Conservation (phyloP, 1,284 basidiomycete genomes). For the Trametes polyzona region DNA sequence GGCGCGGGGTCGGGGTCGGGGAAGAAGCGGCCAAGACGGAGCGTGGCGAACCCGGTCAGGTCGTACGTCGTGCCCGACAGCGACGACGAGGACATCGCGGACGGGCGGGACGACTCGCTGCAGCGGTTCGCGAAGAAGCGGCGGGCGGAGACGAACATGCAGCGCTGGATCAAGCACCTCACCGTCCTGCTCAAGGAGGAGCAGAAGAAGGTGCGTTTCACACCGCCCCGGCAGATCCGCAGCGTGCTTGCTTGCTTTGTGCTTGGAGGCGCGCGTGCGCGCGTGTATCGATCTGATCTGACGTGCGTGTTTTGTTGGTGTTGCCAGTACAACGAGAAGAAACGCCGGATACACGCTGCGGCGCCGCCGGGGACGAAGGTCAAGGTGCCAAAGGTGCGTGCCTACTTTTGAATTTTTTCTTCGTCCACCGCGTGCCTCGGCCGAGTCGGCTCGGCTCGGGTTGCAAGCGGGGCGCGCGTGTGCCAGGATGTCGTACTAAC, state of each 20-base stretch:
- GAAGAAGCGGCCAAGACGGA: conserved; percentile 59
- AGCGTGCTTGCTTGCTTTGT: neutral
- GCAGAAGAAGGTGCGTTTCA: conserved; percentile 58
- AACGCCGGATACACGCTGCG: conserved; percentile 55
- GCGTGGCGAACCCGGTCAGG: conserved; percentile 50
- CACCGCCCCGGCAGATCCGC: neutral
- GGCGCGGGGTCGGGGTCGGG: conserved; percentile 27
- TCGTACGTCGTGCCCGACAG: conserved; percentile 73
- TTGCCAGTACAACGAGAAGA: conserved; percentile 62
- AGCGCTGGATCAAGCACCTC: conserved; percentile 70
- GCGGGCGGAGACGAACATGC: conserved; percentile 55
- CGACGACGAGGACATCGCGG: conserved; percentile 65
- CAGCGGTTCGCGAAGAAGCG: conserved; percentile 42
- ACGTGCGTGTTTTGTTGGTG: conserved; percentile 4
- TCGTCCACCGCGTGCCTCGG: too few species aligned
- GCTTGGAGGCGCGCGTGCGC: neutral
- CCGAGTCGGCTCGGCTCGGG: too few species aligned
- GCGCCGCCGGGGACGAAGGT: conserved; percentile 48
- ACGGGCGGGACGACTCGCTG: conserved; percentile 41
- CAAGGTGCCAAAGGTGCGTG: conserved; percentile 58
- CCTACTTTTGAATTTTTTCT: too few species aligned
- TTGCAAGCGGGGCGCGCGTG: neutral
- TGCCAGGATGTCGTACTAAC: conserved; percentile 1
- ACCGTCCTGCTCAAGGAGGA: conserved; percentile 61
- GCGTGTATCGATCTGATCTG: neutral